Evolutionary conservation across 2,329 filamentous ascomycete species (phyloP).

Genomic region (Xylaria sp.): DNA sequence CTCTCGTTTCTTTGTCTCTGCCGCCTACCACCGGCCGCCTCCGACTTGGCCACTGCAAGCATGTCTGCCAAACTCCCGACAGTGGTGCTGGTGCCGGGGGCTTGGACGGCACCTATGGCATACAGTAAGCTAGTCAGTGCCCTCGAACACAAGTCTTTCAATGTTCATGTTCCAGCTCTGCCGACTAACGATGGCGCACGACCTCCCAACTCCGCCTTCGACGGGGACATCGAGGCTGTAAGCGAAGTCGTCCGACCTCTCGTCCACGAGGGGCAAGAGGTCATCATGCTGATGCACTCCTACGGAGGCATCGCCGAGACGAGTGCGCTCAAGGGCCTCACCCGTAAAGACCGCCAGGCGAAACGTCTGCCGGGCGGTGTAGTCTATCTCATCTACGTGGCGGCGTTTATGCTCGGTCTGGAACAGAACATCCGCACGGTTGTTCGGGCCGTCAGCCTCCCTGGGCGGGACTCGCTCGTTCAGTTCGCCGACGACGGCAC

Average conservation of each 20-base stretch:
- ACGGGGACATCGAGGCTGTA: neutral
- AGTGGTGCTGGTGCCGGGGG: conserved; percentile 1
- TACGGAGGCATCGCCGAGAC: conserved; percentile 2
- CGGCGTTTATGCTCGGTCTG: conserved; percentile 1
- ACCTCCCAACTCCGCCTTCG: neutral
- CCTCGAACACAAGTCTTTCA: neutral
- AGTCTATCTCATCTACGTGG: neutral
- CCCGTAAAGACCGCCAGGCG: neutral
- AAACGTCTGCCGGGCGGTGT: neutral
- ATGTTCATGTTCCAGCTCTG: neutral
- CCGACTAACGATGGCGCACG: neutral
- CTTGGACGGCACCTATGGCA: neutral
- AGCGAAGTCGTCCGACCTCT: neutral
- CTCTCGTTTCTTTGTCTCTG: neutral
- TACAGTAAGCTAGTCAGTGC: neutral
- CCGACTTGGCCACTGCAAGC: neutral
- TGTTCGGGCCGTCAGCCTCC: neutral
- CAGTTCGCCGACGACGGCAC: neutral
- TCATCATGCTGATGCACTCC: conserved; percentile 5
- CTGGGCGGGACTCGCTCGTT: neutral
- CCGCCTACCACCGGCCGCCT: neutral
- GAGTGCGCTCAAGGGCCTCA: neutral
- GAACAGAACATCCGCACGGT: neutral
- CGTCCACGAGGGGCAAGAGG: neutral
- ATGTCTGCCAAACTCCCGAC: neutral